Conservation (phyloP, 2,329 filamentous ascomycete species). For the Pestalotiopsis sp. region DNA sequence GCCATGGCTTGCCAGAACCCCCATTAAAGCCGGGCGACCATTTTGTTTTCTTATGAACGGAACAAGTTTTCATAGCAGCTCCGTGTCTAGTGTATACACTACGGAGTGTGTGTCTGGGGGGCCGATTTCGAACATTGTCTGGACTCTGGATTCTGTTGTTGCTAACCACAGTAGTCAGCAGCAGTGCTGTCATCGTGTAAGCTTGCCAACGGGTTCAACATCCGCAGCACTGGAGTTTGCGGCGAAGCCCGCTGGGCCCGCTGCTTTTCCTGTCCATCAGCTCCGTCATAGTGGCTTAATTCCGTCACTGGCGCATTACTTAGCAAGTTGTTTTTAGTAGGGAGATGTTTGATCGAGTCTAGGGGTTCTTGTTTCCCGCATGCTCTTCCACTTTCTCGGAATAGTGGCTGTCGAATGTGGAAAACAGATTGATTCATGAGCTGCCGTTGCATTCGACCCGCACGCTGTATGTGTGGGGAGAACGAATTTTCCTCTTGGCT, state of each 20-base stretch:
- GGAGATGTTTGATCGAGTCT: neutral
- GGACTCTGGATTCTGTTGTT: neutral
- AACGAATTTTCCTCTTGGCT: neutral
- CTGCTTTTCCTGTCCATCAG: neutral
- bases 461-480: neutral
- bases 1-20: neutral
- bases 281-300: constrained; percentile 6
- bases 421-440: neutral
- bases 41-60: neutral
- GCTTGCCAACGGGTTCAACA: neutral
- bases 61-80: neutral
- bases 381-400: neutral
- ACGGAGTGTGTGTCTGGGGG: neutral
- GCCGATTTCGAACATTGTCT: neutral
- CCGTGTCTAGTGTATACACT: too few relatives aligned
- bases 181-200: neutral
- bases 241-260: constrained; percentile 6
- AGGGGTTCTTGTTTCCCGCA: neutral
- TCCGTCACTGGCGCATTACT: neutral
- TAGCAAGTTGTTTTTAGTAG: neutral
- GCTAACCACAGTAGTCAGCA: neutral
- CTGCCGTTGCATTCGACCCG: neutral
- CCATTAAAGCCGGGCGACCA: neutral
- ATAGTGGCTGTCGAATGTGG: neutral
- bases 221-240: neutral